Conservation (phyloP, 176 grass and related monocot species). For the Elaeis guineensis region DNA sequence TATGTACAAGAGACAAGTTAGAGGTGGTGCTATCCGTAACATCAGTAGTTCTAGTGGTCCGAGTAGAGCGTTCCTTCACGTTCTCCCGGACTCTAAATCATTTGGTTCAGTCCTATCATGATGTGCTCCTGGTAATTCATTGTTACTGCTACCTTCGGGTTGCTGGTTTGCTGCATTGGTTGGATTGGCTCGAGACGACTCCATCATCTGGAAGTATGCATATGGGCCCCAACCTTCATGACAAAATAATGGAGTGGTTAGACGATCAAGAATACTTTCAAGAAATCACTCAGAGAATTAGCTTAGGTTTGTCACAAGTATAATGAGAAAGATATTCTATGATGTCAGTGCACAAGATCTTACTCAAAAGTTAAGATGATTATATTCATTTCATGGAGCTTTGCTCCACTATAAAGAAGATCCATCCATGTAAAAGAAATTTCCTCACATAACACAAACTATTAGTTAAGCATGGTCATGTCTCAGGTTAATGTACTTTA, state of each 20-base stretch:
- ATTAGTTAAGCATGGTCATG: no score
- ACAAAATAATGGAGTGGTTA: neutral
- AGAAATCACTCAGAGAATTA: neutral
- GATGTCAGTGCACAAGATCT: no score
- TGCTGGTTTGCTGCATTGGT: conserved; percentile 21
- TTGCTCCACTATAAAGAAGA: no score
- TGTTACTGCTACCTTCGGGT: conserved; percentile 1
- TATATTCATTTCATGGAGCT: no score
- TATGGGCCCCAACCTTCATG: conserved; percentile 48
- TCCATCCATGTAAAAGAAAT: no score
- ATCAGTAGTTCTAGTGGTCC: no score
- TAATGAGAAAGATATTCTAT: no score
- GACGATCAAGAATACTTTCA: neutral
- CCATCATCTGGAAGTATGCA: conserved; percentile 66
- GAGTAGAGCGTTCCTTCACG: conserved; percentile 5
- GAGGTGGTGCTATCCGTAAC: no score
- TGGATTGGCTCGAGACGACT: conserved; percentile 19
- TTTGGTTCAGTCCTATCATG: conserved; percentile 13
- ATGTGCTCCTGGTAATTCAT: conserved; percentile 9
- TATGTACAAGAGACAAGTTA: no score
- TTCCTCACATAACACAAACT: no score
- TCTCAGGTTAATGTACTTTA: no score
- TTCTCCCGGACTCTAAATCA: conserved; percentile 39
- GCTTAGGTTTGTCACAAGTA: neutral
- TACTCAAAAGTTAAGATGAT: no score